phyloP scores from a whole-genome alignment of 1,139 yeast species.

The Candida labiduridarum region DNA sequence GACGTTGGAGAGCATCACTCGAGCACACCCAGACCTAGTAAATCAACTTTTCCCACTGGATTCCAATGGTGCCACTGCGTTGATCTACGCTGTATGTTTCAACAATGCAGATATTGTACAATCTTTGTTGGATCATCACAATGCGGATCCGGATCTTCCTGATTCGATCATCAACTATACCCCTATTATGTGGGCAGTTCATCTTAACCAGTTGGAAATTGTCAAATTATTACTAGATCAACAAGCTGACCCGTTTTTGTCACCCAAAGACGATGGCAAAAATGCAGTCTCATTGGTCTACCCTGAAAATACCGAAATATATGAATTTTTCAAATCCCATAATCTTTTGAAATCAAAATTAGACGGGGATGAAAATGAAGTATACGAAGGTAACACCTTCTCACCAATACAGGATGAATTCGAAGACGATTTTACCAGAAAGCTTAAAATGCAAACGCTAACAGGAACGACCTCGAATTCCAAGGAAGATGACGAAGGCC shows the following conservation, averaged over 20 bases:
- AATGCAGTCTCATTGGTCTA: constrained; percentile 37
- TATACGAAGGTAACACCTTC: constrained; percentile 18
- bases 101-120: constrained; percentile 48
- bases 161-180: constrained; percentile 40
- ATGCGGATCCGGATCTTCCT: constrained; percentile 41
- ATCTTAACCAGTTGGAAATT: constrained; percentile 37
- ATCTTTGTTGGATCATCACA: constrained; percentile 33
- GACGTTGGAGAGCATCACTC: constrained; percentile 39
- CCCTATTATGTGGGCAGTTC: constrained; percentile 54
- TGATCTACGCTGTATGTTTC: constrained; percentile 57
- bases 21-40: constrained; percentile 33
- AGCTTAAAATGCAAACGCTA: constrained; percentile 56
- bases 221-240: constrained; percentile 38
- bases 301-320: constrained; percentile 34
- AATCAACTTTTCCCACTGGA: constrained; percentile 35
- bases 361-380: constrained; percentile 15
- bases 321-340: constrained; percentile 43
- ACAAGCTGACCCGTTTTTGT: constrained; percentile 45
- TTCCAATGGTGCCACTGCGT: constrained; percentile 48
- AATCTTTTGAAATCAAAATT: constrained; percentile 35
- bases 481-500: constrained; percentile 25
- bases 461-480: constrained; percentile 17
- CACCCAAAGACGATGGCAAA: constrained; percentile 33
- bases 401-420: constrained; percentile 31
- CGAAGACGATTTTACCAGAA: constrained; percentile 42